Evolutionary conservation across 208 protist genomes (phyloP), one percentile per base, ranked within the genome.

Genomic region (Leptomonas pyrrhocoris): DNA sequence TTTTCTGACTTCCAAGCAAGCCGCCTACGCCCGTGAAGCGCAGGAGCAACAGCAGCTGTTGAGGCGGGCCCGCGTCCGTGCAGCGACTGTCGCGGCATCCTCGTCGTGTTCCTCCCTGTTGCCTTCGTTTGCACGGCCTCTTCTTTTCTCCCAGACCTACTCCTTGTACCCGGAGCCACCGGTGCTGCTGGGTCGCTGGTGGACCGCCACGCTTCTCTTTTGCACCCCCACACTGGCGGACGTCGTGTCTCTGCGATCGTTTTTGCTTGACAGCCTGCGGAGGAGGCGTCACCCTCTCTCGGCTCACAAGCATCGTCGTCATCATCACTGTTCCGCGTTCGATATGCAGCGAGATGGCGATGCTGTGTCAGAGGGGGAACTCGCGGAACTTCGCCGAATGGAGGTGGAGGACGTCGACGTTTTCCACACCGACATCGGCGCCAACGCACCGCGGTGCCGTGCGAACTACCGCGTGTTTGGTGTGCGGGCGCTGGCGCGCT

Each of bases 191-290:
- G 87, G 87, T 0, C 18, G 36, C 1, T 53, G 28, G 42, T 92
- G 87, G 87, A 86, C 79, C 7, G 38, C 46, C 0, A 89, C 83
- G 23, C 74, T 88, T 46, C 73, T 88, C 15, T 89, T 92, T 38
- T 84, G 84, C 34, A 83, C 84, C 4, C 84, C 84, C 0, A 65
- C 77, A 11, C 54, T 81, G 27, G 87, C 87, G 2, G 87, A 92
- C 51, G 70, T 89, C n/a, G 30, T 87, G 60, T 59, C 75, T 4
- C 68, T 92, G 40, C 64, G 75, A 0, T 25, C 18, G 4, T 30
- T 65, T 23, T 45, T 85, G 23, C 36, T 74, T 9, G 15, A 46
- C 21, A 23, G 45, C 21, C 50, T 85, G 61, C 77, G 65, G 34
- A 23, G 23, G n/a, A 30, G 55, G 18, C 77, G 12, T 23, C 34